Percentiles rank a stretch among this genome's conserved stretches.
Evolutionary conservation across 768 basidiomycete species (phyloP).

Genomic region (Termitomyces sp.): DNA sequence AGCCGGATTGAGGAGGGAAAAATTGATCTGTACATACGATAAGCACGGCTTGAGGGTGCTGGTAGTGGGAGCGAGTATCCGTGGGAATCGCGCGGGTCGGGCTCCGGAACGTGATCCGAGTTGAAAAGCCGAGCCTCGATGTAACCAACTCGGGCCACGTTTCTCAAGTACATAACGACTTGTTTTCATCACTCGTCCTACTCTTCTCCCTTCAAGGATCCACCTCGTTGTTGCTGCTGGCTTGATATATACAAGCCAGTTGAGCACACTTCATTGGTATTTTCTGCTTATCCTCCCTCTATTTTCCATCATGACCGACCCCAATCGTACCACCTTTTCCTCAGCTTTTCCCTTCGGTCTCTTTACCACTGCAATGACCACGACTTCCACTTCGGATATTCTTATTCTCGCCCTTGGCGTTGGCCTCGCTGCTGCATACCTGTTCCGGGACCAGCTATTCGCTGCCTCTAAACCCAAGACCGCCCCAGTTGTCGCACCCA

Average conservation of each 20-base stretch:
- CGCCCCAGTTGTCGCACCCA: constrained; percentile 38
- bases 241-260: constrained; percentile 22
- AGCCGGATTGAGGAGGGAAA: background rate
- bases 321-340: constrained; percentile 35
- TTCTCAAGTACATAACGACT: constrained; percentile 11
- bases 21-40: constrained; percentile 8
- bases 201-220: constrained; percentile 5
- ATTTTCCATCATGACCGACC: constrained; percentile 23
- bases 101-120: constrained; percentile 12
- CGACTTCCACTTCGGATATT: constrained; percentile 66
- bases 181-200: constrained; percentile 11
- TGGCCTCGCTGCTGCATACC: constrained; percentile 70
- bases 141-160: constrained; percentile 15
- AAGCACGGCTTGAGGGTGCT: background rate
- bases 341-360: constrained; percentile 33
- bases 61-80: background rate
- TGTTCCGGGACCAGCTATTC: constrained; percentile 82
- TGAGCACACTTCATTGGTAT: constrained; percentile 19
- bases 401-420: constrained; percentile 71
- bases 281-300: constrained; percentile 13
- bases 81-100: constrained; percentile 14
- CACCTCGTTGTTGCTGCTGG: constrained; percentile 6
- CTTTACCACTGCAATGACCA: constrained; percentile 43
- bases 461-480: constrained; percentile 61
- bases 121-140: constrained; percentile 11